Base-by-base conservation (phyloP, 169 alveolate genomes). In the Plasmodium sp. region DNA sequence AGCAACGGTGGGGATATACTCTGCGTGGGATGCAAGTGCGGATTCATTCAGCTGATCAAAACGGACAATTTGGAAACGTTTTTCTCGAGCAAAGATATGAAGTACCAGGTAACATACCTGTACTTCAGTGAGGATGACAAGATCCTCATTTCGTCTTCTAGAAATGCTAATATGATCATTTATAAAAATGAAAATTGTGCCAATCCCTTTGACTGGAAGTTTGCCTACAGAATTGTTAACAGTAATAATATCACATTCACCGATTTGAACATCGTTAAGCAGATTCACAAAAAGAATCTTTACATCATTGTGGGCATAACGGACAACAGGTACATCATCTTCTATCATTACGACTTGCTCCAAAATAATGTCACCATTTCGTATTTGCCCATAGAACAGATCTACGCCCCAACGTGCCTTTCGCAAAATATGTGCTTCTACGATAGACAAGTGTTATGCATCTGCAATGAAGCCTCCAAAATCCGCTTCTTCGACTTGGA, bases 1-100 rank as follows among this genome's bases (percentile, higher is more conserved):
- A 90, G 84, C 10, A 90, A 81, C 54, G 81, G 82, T 31, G 94
- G 94, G 22, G 10, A 58, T 27, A 81, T 90, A 16, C 41, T 90
- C 9, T 90, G 92, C 34, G 84, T 90, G 16, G 94, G 94, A 9
- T 90, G 92, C 33, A 90, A 90, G 82, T 90, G 94, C 51, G 94
- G 94, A 18, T 81, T 34, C 56, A 36, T 90, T 56, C 79, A 81
- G 31, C 14, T 90, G 62, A 79, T 90, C 34, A 90, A 62, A 14
- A n/a, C 83, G 48, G 73, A 14, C 48, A 81, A 14, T 0, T 51
- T 58, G 33, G 74, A 90, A 58, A 79, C 51, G 41, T 81, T 90
- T 62, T 90, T 90, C 54, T 80, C 56, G 36, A 90, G 94, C 83
- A 90, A 67, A 81, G 94, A 90, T 39, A 80, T 90, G 84, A 90